Base-by-base conservation (phyloP, 768 basidiomycete genomes). In the Dictyophora rubrovolvata region DNA sequence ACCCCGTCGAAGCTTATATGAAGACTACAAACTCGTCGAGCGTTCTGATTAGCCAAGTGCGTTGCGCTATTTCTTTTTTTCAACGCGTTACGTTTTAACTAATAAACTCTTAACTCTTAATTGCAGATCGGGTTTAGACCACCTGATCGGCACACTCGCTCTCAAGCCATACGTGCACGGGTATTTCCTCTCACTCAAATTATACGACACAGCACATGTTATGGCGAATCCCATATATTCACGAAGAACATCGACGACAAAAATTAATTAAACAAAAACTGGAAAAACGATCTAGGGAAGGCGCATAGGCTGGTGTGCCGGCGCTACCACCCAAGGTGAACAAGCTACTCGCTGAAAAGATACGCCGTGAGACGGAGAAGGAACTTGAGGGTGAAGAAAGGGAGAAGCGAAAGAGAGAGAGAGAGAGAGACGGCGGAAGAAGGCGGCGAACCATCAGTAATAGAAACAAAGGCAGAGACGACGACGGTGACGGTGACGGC, bases 141-240 rank as follows among this genome's bases (percentile, higher is more conserved):
- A 95, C 69, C 89, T 99, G 65, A 75, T 96, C 63, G 96, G 96
- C 54, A 95, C 94, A 5, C 85, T 92, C 20, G 84, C 89, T 17
- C 89, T 98, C 77, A 95, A 95, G 71, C 96, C 96, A 4, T 99
- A 98, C 73, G 97, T 99, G 95, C 96, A 99, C 71, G 96, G 96
- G 46, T 98, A 94, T 81, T 98, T 99, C 76, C 72, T 97, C 62
- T 90, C 93, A 5, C 84, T 98, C 72, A 91, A 93, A 67, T 82
- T 98, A 5, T 98, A 98, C 75, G 91, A 94, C 65, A 87, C 94
- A 54, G 96, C 96, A 1, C 86, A 94, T 34, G 81, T 95, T 63
- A 93, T 98, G 64, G 87, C 93, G 58, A 97, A 98, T 74, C n/a
- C 96, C 96, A 1, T 94, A 92, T 69, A 92, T 87, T 10, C 97